Evolutionary conservation across 2,329 filamentous ascomycete genomes (phyloP).

Genomic region (Calonectria pteridis): DNA sequence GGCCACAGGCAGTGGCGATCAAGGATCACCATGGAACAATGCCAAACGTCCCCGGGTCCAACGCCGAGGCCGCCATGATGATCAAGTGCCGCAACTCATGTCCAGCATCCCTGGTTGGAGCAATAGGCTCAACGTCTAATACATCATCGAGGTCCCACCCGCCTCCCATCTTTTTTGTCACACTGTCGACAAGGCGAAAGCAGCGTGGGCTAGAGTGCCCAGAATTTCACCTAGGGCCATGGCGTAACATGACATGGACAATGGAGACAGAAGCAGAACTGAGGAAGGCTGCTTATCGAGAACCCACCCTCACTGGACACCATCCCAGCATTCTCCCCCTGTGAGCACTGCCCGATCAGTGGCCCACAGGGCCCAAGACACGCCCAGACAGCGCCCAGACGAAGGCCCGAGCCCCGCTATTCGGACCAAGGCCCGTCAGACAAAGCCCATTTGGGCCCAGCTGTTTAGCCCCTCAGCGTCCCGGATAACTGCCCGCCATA

Average conservation of each 20-base stretch:
- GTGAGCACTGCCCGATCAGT: constrained; percentile 38
- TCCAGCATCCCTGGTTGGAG: constrained; percentile 27
- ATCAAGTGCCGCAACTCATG: constrained; percentile 5
- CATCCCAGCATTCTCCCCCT: constrained; percentile 23
- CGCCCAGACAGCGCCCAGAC: constrained; percentile 30
- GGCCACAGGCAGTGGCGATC: constrained; percentile 34
- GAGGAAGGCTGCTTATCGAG: constrained; percentile 33
- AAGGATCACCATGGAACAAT: constrained; percentile 35
- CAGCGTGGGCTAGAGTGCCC: constrained; percentile 29
- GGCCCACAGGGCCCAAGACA: constrained; percentile 31
- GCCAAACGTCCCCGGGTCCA: constrained; percentile 14
- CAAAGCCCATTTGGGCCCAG: constrained; percentile 6
- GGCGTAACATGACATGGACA: constrained; percentile 30
- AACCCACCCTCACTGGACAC: constrained; percentile 20
- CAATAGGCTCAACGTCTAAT: constrained; percentile 27
- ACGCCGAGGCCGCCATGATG: constrained; percentile 12
- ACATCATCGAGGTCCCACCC: constrained; percentile 40
- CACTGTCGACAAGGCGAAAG: neutral
- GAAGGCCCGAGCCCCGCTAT: constrained; percentile 34
- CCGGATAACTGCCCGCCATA: constrained; percentile 41
- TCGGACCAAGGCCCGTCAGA: constrained; percentile 26
- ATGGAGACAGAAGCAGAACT: neutral
- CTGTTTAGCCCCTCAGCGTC: constrained; percentile 12
- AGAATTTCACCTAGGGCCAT: constrained; percentile 33
- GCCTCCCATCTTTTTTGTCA: constrained; percentile 13